phyloP scores from a whole-genome alignment of 257 asterid genomes.

The Jacaranda copaia region DNA sequence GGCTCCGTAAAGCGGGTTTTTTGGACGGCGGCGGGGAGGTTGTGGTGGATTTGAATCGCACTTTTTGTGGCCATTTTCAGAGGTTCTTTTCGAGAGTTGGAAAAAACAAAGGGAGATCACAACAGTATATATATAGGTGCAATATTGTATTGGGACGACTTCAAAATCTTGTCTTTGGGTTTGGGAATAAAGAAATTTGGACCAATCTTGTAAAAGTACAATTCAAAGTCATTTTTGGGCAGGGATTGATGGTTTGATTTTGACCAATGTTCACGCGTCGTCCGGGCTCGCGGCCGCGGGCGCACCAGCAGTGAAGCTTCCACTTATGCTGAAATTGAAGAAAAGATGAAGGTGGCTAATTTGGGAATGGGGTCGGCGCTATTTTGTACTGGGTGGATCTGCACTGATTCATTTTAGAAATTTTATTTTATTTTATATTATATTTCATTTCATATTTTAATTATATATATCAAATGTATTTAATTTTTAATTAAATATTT shows the following conservation, averaged over 20 bases:
- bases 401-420: too few species aligned
- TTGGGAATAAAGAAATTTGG: not conserved
- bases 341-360: too few species aligned
- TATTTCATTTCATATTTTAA: too few species aligned
- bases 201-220: not conserved
- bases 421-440: too few species aligned
- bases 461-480: too few species aligned
- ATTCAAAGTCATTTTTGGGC: not conserved
- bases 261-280: constrained; percentile 49
- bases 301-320: constrained; percentile 36
- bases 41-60: constrained; percentile 32
- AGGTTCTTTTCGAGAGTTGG: not conserved
- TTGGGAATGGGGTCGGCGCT: not conserved
- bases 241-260: not conserved
- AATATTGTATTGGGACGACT: not conserved
- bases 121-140: constrained; percentile 22
- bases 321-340: not conserved
- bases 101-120: not conserved
- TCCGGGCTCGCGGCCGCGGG: constrained; percentile 27
- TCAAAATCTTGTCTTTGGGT: not conserved
- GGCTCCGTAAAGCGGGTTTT: not conserved
- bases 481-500: too few species aligned
- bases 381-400: too few species aligned
- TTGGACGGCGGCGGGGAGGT: constrained; percentile 33
- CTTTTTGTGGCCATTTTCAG: constrained; percentile 47